Conservation (phyloP, 192 early-diverging fungal genomes). For the Jimgerdemannia lactiflua region DNA sequence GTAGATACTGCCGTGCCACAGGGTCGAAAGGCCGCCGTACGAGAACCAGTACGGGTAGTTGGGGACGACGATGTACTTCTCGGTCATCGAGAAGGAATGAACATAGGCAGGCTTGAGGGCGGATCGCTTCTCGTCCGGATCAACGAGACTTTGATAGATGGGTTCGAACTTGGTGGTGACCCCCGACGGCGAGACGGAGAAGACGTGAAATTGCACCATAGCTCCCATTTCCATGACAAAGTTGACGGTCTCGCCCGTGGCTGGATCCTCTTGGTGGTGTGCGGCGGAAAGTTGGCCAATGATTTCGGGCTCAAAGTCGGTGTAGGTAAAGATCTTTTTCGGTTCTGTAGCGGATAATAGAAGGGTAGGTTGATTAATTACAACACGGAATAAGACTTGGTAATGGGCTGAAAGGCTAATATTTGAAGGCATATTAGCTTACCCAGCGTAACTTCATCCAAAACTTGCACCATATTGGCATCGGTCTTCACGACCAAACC, state of each 20-base stretch:
- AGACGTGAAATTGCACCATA: slow-evolving; percentile 24
- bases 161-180: slow-evolving; percentile 17
- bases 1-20: slow-evolving; percentile 35
- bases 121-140: slow-evolving; percentile 5
- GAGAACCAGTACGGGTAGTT: slow-evolving; percentile 42
- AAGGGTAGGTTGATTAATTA: too few species aligned
- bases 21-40: slow-evolving; percentile 30
- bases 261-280: slow-evolving; percentile 36
- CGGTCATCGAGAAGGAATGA: slow-evolving; percentile 47
- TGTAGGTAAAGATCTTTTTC: slow-evolving; percentile 32
- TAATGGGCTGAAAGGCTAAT: too few species aligned
- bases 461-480: slow-evolving; percentile 31
- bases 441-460: slow-evolving; percentile 24
- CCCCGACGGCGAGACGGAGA: slow-evolving; percentile 14
- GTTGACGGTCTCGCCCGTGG: slow-evolving; percentile 29
- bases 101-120: slow-evolving; percentile 37
- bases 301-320: slow-evolving; percentile 16
- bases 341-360: background rate
- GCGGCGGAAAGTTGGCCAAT: slow-evolving; percentile 34
- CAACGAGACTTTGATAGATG: slow-evolving; percentile 24
- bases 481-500: slow-evolving; percentile 29
- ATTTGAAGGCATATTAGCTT: background rate
- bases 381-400: too few species aligned
- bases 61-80: slow-evolving; percentile 42
- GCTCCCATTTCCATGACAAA: slow-evolving; percentile 27